These are phyloP conservation scores for Backusella circina DNA, from an alignment of 192 early-diverging fungal genomes.

Conservation along the genomic window DNA sequence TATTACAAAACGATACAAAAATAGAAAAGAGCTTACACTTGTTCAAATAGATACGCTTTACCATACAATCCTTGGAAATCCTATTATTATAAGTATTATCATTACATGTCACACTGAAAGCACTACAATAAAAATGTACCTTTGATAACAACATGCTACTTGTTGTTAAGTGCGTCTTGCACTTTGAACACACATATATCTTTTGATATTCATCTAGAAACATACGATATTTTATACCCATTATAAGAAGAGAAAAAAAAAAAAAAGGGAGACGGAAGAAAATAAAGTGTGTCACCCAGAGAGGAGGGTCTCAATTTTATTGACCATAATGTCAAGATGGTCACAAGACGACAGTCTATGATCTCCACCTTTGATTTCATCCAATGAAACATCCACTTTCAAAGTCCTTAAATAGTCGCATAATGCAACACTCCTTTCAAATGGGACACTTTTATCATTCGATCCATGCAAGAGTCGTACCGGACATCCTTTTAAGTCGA, in stretches of 20 bases:
- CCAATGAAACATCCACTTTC: background rate
- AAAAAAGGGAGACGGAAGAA: background rate
- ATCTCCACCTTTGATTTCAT: conserved; percentile 27
- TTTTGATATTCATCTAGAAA: conserved; percentile 30
- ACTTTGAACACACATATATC: conserved; percentile 45
- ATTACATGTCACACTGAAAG: background rate
- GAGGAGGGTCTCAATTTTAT: background rate
- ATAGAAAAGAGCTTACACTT: conserved; percentile 41
- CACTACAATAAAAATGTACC: conserved; percentile 25
- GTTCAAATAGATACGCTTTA: conserved; percentile 61
- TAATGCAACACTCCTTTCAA: background rate
- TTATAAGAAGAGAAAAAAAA: conserved; percentile 17
- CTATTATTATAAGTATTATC: conserved; percentile 14
- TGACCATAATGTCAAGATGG: conserved; percentile 8
- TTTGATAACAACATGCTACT: conserved; percentile 44
- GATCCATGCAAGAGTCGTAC: conserved; percentile 24
- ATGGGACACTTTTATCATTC: conserved; percentile 8
- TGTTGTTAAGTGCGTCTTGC: conserved; percentile 52
- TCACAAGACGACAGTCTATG: conserved; percentile 31
- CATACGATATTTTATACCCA: conserved; percentile 50
- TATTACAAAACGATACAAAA: background rate
- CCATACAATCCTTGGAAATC: conserved; percentile 61
- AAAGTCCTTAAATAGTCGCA: background rate
- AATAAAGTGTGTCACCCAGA: background rate
- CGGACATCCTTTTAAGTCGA: background rate